Percentiles rank a stretch among this genome's conserved stretches.
Evolutionary conservation across 768 basidiomycete genomes (phyloP).

Genomic region (Suillus variegatus): DNA sequence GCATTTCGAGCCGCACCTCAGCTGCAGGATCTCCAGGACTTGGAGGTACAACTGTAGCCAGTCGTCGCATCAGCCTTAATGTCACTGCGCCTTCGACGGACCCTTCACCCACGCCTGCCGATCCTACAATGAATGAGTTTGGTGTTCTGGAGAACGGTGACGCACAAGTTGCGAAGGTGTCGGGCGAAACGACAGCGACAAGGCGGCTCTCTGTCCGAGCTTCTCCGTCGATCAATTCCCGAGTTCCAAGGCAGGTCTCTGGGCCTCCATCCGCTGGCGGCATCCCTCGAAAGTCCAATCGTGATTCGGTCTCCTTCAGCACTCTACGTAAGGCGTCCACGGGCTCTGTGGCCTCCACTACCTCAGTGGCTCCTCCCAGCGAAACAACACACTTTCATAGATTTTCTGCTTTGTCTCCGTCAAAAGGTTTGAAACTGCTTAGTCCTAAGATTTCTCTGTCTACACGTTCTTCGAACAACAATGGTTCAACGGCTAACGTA

Average conservation of each 20-base stretch:
- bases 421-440: slow-evolving; percentile 79
- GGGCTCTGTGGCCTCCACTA: slow-evolving; percentile 71
- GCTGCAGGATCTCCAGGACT: slow-evolving; percentile 72
- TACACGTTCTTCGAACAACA: slow-evolving; percentile 52
- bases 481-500: slow-evolving; percentile 37
- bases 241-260: slow-evolving; percentile 66
- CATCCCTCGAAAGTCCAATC: slow-evolving; percentile 64
- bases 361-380: slow-evolving; percentile 49
- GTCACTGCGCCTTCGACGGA: slow-evolving; percentile 60
- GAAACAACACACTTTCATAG: slow-evolving; percentile 48
- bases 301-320: slow-evolving; percentile 79
- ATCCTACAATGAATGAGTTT: slow-evolving; percentile 67
- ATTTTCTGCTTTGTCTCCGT: slow-evolving; percentile 84
- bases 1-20: slow-evolving; percentile 84
- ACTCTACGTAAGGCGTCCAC: slow-evolving; percentile 83
- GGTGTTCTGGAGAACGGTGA: slow-evolving; percentile 74
- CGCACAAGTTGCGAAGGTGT: slow-evolving; percentile 42
- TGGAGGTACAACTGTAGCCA: slow-evolving; percentile 55
- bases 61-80: slow-evolving; percentile 68
- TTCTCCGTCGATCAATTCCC: slow-evolving; percentile 64
- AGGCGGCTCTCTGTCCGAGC: slow-evolving; percentile 61
- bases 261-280: slow-evolving; percentile 45
- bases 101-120: slow-evolving; percentile 56
- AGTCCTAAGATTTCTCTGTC: slow-evolving; percentile 74
- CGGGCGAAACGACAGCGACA: slow-evolving; percentile 34